These are phyloP conservation scores for Puccinellia tenuiflora DNA, from an alignment of 176 grass and related monocot species.

Conservation along the genomic window DNA sequence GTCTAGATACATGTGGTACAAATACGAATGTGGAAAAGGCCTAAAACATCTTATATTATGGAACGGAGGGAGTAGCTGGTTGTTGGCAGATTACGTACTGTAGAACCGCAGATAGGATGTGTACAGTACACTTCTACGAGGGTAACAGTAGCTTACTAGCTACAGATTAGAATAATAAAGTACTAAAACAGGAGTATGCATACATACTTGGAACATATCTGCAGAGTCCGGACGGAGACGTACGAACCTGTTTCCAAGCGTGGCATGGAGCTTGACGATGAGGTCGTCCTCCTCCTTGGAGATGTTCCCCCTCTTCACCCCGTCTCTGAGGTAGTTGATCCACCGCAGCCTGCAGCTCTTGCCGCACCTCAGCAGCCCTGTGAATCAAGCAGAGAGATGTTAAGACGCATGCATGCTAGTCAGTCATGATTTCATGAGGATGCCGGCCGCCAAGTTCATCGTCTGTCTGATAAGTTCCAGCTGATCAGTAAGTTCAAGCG, in stretches of 20 bases:
- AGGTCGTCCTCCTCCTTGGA: slow-evolving; percentile 71
- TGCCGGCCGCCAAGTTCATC: neutral
- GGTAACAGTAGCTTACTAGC: neutral
- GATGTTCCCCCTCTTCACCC: slow-evolving; percentile 78
- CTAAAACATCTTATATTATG: too few species aligned
- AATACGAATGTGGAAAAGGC: too few species aligned
- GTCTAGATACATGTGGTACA: too few species aligned
- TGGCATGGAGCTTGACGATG: slow-evolving; percentile 72
- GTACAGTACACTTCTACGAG: neutral
- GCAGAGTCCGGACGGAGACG: too few species aligned
- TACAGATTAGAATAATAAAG: neutral
- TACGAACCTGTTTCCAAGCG: slow-evolving; percentile 79
- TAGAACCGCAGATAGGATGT: neutral
- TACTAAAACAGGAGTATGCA: neutral
- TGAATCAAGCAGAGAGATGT: neutral
- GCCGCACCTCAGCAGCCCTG: slow-evolving; percentile 58
- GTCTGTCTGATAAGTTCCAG: neutral
- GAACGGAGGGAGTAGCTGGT: too few species aligned
- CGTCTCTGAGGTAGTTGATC: slow-evolving; percentile 70
- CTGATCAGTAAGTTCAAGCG: too few species aligned
- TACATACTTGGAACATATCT: too few species aligned
- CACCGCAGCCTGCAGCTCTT: slow-evolving; percentile 85
- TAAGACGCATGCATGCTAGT: neutral
- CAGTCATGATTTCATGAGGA: too few species aligned
- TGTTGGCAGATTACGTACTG: neutral